Evolutionary conservation across 345 rosid genomes (phyloP).

Genomic region (Salix suchowensis): DNA sequence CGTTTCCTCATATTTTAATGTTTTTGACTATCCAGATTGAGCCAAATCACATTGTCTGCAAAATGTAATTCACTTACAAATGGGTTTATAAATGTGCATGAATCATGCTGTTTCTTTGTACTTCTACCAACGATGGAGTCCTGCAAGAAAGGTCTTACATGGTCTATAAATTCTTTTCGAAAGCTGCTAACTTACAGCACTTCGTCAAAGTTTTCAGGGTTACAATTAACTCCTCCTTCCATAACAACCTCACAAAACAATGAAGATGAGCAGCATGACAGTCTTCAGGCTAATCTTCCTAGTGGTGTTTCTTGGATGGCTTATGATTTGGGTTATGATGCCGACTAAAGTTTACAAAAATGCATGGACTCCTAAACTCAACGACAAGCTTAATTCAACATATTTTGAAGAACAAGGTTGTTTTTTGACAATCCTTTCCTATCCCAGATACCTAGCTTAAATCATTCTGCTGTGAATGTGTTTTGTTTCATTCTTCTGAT

Average conservation of each 20-base stretch:
- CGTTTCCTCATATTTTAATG: background rate
- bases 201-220: background rate
- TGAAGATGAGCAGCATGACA: conserved; percentile 14
- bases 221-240: background rate
- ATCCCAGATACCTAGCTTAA: background rate
- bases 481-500: background rate
- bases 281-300: conserved; percentile 24
- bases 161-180: background rate
- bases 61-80: background rate
- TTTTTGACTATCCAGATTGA: background rate
- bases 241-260: background rate
- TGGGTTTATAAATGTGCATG: background rate
- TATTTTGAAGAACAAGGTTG: conserved; percentile 57
- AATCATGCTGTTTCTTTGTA: conserved; percentile 3
- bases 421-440: background rate
- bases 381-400: conserved; percentile 38
- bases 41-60: background rate
- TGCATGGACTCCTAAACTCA: conserved; percentile 42
- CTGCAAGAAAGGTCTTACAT: background rate
- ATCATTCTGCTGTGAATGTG: background rate
- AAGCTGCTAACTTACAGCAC: background rate
- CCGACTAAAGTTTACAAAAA: conserved; percentile 41
- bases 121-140: background rate
- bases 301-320: conserved; percentile 46
- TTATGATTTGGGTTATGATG: conserved; percentile 46